A percentile compares a stretch with the other conserved stretches of the same genome.
Conservation (phyloP, 495 filamentous ascomycete species). For the Lophiostoma macrostomum region DNA sequence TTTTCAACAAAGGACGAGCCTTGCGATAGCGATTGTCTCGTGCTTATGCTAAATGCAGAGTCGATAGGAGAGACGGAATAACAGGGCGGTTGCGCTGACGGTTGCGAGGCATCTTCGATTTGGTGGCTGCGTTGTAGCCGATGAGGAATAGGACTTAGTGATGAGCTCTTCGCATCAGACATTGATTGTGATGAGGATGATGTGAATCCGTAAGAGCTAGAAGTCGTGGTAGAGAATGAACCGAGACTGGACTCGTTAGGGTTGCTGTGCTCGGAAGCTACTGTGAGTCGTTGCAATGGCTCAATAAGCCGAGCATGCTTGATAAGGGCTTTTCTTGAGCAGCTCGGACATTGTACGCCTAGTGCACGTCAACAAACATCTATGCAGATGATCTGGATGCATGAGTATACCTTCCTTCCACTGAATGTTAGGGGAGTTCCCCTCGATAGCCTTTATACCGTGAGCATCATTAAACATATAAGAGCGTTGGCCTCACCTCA, state of each 20-base stretch:
- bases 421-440: constrained; percentile 26
- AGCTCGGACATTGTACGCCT: constrained; percentile 29
- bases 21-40: background rate
- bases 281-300: constrained; percentile 22
- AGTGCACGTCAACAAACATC: background rate
- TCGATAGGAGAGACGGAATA: constrained; percentile 25
- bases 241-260: constrained; percentile 27
- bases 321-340: constrained; percentile 29
- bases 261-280: constrained; percentile 10
- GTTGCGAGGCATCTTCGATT: background rate
- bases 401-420: constrained; percentile 30
- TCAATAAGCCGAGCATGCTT: constrained; percentile 28
- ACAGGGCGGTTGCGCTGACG: constrained; percentile 5
- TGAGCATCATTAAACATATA: background rate
- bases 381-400: background rate
- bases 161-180: too few relatives aligned
- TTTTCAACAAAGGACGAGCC: constrained; percentile 11
- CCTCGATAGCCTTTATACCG: constrained; percentile 16
- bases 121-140: too few relatives aligned
- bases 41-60: background rate
- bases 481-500: constrained; percentile 8
- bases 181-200: constrained; percentile 5
- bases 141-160: too few relatives aligned
- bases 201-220: constrained; percentile 24
- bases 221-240: constrained; percentile 23